Evolutionary conservation across 768 basidiomycete species (phyloP), one percentile per base, ranked within the genome.

Genomic region (Lactifluus rugatus): DNA sequence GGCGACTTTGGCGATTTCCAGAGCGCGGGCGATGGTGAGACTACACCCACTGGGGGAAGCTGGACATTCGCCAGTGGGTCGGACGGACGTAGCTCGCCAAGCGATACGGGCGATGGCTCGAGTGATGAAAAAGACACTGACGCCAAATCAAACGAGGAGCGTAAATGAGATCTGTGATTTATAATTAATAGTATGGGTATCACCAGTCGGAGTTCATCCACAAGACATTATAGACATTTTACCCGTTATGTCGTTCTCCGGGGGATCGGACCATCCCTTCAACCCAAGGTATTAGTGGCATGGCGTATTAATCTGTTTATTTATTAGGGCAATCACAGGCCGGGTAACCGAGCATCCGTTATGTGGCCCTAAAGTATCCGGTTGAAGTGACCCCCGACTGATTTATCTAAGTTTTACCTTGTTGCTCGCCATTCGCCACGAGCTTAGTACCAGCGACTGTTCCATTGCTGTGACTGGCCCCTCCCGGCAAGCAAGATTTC

Each of bases 1-100:
- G 75, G 75, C 13, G 82, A 85, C 54, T 89, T 90, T 66, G 87
- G 87, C 16, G 89, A 90, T 62, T 90, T 91, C 65, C 87, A 87
- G 64, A 75, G 74, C 52, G 79, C 75, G 5, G 66, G 64, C 14
- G 75, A 76, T 19, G 76, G 77, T 3, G 77, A 79, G 47, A 70
- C 77, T 48, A 84, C 82, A 46, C 82, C 86, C 0, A 87, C 83
- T 3, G 77, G 78, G 8, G 85, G 83, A 13, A 83, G 83, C 65
- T 86, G 85, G 83, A 85, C 81, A 25, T 79, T 85, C 65, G 73
- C 81, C n/a, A 78, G 79, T 57, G 72, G 57, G 23, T 62, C 61
- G n/a, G n/a, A n/a, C 65, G 62, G 63, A 44, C 44, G 52, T 44
- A 57, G 61, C 19, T 62, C 61, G 2, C 42, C 61, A 21, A 58